phyloP scores from a whole-genome alignment of 306 rosid genomes.

The Quercus dentata region DNA sequence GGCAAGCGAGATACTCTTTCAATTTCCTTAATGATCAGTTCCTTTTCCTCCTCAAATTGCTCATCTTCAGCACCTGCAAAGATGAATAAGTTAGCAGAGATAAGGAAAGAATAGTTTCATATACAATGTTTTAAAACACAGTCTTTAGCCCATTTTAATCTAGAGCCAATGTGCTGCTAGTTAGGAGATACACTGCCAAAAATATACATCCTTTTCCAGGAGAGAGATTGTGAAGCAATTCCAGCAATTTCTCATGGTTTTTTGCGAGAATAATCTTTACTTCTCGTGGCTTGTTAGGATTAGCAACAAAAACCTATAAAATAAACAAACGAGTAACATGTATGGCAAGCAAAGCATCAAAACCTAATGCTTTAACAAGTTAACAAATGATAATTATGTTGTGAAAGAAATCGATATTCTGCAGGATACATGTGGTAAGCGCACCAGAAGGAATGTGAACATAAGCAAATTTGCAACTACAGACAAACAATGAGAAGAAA shows the following conservation, averaged over 20 bases:
- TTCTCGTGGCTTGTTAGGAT: slow-evolving; percentile 83
- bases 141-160: no score
- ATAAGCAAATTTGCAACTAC: neutral
- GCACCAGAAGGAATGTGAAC: neutral
- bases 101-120: no score
- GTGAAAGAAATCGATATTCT: neutral
- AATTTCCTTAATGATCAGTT: slow-evolving; percentile 76
- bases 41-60: slow-evolving; percentile 94
- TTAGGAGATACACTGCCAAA: slow-evolving; percentile 15
- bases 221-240: slow-evolving; percentile 71
- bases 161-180: neutral
- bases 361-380: neutral
- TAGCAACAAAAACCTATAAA: slow-evolving; percentile 80
- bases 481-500: neutral
- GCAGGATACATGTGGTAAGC: neutral
- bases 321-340: neutral
- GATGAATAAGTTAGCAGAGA: no score
- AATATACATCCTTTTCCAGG: slow-evolving; percentile 63
- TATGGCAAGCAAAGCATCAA: slow-evolving; percentile 2
- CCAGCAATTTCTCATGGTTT: slow-evolving; percentile 74
- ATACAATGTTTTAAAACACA: no score
- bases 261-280: slow-evolving; percentile 71
- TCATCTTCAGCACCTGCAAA: slow-evolving; percentile 46
- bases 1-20: slow-evolving; percentile 36
- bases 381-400: neutral